Base-by-base conservation (phyloP, 257 asterid species). In the Ajuga chamaepitys region DNA sequence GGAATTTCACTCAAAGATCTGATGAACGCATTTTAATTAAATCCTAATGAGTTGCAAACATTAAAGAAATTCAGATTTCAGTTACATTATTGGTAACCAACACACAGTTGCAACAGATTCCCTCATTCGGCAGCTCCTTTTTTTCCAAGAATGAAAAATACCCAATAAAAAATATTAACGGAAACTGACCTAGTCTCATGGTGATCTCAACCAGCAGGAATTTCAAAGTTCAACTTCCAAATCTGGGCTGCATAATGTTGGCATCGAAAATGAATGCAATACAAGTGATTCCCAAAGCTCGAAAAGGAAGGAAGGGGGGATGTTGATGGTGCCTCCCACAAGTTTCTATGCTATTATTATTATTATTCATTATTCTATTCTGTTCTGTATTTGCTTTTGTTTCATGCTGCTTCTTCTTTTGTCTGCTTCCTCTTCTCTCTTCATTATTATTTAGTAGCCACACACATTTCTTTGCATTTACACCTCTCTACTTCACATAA, bases 151-250 rank as follows among this genome's bases (percentile, higher is more conserved):
- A 17, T 18, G 11, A 3, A 54, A 48, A 48, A 4, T 20, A 45
- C 37, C 65, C 71, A 58, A 38, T 12, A 68, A 22, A 57, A 37
- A 16, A 35, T 8, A 25, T 25, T 2, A 69, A 18, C 9, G 18
- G 34, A 3, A 68, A 71, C 85, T 76, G 65, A 85, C 95, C 95
- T 34, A 72, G 71, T 70, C 85, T 83, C 95, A 88, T 88, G 67
- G 58, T 64, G 63, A 62, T 14, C 32, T 20, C 64, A 12, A 32
- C 26, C 66, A 40, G 75, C 63, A 42, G 74, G 52, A 70, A 62
- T 51, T 69, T 70, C 65, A 48, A 64, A 58, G 46, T 62, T 57
- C 30, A 73, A 47, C 58, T 62, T 24, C 62, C 57, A 70, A 72
- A 70, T 57, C 73, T 64, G 8, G 4, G 70, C 74, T 38, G 25